These are phyloP conservation scores for Tricholoma bakamatsutake DNA, from an alignment of 768 basidiomycete genomes.

Conservation along the genomic window DNA sequence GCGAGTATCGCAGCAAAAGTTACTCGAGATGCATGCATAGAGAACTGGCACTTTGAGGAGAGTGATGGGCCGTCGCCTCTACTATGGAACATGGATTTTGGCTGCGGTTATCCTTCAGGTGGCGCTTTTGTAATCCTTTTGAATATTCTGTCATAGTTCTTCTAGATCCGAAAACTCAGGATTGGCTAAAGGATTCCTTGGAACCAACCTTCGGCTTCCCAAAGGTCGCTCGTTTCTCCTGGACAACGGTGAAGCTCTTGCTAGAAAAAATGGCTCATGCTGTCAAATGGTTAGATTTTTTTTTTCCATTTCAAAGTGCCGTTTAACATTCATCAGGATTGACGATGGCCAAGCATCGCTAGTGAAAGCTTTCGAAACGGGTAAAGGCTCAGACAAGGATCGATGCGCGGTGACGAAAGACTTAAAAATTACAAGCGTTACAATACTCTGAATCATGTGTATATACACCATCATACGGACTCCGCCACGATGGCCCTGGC, in stretches of 20 bases:
- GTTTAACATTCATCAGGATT: constrained; percentile 42
- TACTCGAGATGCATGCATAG: constrained; percentile 86
- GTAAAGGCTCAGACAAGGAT: constrained; percentile 69
- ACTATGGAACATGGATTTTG: constrained; percentile 37
- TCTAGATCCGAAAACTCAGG: constrained; percentile 86
- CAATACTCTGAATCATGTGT: background rate
- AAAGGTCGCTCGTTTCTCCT: constrained; percentile 85
- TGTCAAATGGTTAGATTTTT: constrained; percentile 65
- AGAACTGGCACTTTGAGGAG: constrained; percentile 81
- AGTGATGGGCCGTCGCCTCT: constrained; percentile 21
- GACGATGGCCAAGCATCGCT: constrained; percentile 81
- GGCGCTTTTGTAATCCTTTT: background rate
- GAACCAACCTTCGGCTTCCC: constrained; percentile 93
- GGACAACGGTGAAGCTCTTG: constrained; percentile 86
- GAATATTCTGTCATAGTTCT: background rate
- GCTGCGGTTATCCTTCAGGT: constrained; percentile 94
- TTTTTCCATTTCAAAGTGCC: background rate
- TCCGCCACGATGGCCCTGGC: background rate
- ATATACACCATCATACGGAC: background rate
- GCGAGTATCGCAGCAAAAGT: constrained; percentile 99
- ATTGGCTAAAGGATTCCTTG: constrained; percentile 71
- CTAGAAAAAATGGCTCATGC: constrained; percentile 76
- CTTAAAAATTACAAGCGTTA: constrained; percentile 62
- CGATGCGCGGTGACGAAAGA: constrained; percentile 69
- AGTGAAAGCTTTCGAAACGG: constrained; percentile 66